Percentiles rank a stretch among this genome's conserved stretches.
Evolutionary conservation across 108 stramenopile genomes (phyloP).

Genomic region (Cyclostephanos invisitatus): DNA sequence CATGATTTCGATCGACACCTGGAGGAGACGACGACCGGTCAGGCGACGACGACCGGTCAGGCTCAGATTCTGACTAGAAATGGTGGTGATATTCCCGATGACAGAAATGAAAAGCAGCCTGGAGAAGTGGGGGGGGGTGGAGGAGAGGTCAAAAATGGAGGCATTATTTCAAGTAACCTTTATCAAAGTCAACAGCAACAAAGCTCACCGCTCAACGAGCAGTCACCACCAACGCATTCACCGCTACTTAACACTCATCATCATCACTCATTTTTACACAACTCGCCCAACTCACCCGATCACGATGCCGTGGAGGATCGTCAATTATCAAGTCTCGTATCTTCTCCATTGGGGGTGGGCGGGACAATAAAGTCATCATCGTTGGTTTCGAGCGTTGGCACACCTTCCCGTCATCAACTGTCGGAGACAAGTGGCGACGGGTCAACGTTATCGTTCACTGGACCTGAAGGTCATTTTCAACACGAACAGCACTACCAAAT

Average conservation of each 20-base stretch:
- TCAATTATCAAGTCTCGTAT: conserved; percentile 28
- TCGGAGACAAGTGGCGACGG: not conserved
- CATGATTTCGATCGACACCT: not conserved
- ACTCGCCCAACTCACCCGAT: conserved; percentile 46
- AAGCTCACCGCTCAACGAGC: conserved; percentile 16
- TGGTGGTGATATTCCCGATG: not conserved
- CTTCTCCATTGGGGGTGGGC: not conserved
- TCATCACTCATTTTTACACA: conserved; percentile 22
- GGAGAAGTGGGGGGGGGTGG: not conserved
- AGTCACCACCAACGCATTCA: conserved; percentile 19
- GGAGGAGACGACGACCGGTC: not conserved
- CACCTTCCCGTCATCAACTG: conserved; percentile 22
- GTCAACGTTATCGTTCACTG: not conserved
- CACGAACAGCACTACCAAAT: not conserved
- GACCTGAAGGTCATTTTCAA: not conserved
- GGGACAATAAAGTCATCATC: conserved; percentile 4
- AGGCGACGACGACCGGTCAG: not conserved
- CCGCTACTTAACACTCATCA: not conserved
- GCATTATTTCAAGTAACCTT: not conserved
- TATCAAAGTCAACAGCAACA: conserved; percentile 1
- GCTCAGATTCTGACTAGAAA: conserved; percentile 13
- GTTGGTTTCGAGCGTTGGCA: not conserved
- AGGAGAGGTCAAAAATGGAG: not conserved
- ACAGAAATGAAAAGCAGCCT: not conserved
- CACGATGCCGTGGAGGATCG: conserved; percentile 50